These are phyloP conservation scores for Vigna nakashimae DNA, from an alignment of 306 rosid genomes.

Conservation along the genomic window DNA sequence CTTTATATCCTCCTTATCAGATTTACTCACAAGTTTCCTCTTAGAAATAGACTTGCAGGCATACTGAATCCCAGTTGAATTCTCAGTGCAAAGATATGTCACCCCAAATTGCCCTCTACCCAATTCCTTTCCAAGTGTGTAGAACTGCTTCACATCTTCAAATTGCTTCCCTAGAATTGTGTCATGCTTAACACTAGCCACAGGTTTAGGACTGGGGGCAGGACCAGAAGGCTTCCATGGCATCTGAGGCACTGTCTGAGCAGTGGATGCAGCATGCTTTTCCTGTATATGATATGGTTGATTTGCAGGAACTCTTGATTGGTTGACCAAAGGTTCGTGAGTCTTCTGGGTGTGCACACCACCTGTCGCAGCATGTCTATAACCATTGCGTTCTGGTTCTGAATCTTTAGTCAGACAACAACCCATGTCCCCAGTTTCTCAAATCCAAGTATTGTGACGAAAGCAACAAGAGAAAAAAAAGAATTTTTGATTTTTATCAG, in stretches of 20 bases:
- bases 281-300: conserved; percentile 56
- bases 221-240: conserved; percentile 47
- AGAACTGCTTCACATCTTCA: conserved; percentile 74
- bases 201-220: conserved; percentile 53
- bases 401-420: conserved; percentile 60
- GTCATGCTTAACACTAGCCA: conserved; percentile 44
- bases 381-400: conserved; percentile 53
- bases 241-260: conserved; percentile 41
- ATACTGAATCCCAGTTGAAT: conserved; percentile 59
- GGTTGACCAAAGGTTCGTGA: conserved; percentile 55
- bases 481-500: background rate
- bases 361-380: conserved; percentile 51
- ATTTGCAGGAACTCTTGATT: conserved; percentile 47
- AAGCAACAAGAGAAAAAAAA: background rate
- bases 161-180: conserved; percentile 75
- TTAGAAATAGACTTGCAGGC: conserved; percentile 93
- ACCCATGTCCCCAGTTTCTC: conserved; percentile 59
- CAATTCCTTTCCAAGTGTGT: conserved; percentile 72
- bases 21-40: conserved; percentile 71
- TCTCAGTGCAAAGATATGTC: conserved; percentile 76
- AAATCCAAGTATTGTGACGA: conserved; percentile 18
- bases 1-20: conserved; percentile 80
- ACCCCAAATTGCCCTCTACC: conserved; percentile 97
- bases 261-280: conserved; percentile 41
- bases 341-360: conserved; percentile 51